Evolutionary conservation across 768 basidiomycete species (phyloP), one percentile per base, ranked within the genome.

Genomic region (Vishniacozyma victoriae): DNA sequence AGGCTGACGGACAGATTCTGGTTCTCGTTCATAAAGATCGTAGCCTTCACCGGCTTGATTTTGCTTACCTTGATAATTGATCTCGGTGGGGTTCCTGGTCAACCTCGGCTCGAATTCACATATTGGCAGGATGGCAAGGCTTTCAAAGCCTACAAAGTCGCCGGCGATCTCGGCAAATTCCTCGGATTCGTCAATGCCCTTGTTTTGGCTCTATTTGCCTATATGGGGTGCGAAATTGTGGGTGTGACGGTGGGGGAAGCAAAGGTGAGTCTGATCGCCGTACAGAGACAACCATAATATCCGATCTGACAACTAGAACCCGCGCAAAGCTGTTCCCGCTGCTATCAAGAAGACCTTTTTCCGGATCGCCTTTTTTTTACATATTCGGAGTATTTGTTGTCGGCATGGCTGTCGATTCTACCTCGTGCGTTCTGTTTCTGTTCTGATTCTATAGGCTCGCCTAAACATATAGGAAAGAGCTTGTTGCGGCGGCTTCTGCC

Each of bases 281-380:
- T n/a, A n/a, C n/a, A n/a, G n/a, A n/a, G n/a, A n/a, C n/a, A n/a
- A n/a, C n/a, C n/a, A n/a, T n/a, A n/a, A n/a, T n/a, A n/a, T n/a
- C n/a, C n/a, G n/a, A n/a, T n/a, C n/a, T n/a, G n/a, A n/a, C n/a
- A 4, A 5, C 3, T 33, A 50, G 13, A 62, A 65, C 57, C 63
- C 60, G 15, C 48, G 63, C 31, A 62, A 62, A 52, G 59, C 58
- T 12, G 57, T 69, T 19, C 61, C 61, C 15, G 43, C 54, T 4
- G 67, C 67, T 7, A 63, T 69, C 50, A 57, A 55, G 53, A 61
- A 57, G 50, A 63, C 59, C n/a, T 68, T 62, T 59, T 50, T 43
- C 41, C 82, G 87, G 56, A 83, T 91, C 60, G n/a, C 52, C 84
- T 6, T 52, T 86, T 19, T 87, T 87, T 77, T 87, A 87, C 80